A percentile compares a stretch with the other conserved stretches of the same genome.
phyloP scores from a whole-genome alignment of 257 asterid species.

The Euphrasia confusa region DNA sequence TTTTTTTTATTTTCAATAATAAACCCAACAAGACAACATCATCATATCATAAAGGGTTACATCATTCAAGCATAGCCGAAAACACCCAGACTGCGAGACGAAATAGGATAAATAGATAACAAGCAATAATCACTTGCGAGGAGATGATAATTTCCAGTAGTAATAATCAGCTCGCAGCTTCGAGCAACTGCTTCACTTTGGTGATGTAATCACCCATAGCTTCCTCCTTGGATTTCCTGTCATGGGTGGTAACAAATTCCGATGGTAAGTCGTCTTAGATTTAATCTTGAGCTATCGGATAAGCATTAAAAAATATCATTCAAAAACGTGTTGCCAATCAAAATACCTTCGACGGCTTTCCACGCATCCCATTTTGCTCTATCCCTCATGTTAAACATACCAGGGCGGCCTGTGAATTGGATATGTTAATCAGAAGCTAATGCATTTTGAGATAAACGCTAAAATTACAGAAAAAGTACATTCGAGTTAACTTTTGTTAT shows the following conservation, averaged over 20 bases:
- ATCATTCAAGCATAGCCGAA: constrained; percentile 18
- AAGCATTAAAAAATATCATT: not conserved
- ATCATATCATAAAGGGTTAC: constrained; percentile 1
- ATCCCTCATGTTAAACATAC: constrained; percentile 69
- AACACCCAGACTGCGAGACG: not conserved
- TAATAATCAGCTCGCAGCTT: constrained; percentile 36
- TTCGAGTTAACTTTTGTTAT: too few relatives aligned
- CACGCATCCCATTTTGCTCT: constrained; percentile 99
- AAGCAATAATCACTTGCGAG: not conserved
- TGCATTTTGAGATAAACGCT: not conserved
- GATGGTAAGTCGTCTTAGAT: constrained; percentile 3
- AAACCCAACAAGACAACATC: constrained; percentile 3
- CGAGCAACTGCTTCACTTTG: constrained; percentile 90
- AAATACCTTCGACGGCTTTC: constrained; percentile 88
- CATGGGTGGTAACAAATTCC: constrained; percentile 11
- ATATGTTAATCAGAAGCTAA: not conserved
- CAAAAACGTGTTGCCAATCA: not conserved
- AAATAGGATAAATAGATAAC: not conserved
- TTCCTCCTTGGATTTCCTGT: constrained; percentile 70
- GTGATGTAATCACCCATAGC: constrained; percentile 83
- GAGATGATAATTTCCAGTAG: constrained; percentile 10
- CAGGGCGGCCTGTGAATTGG: constrained; percentile 72
- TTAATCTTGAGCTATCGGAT: not conserved
- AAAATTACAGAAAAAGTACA: not conserved
- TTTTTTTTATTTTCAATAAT: constrained; percentile 3